phyloP scores from a whole-genome alignment of 805 yeast species.

The Spathaspora boniae region DNA sequence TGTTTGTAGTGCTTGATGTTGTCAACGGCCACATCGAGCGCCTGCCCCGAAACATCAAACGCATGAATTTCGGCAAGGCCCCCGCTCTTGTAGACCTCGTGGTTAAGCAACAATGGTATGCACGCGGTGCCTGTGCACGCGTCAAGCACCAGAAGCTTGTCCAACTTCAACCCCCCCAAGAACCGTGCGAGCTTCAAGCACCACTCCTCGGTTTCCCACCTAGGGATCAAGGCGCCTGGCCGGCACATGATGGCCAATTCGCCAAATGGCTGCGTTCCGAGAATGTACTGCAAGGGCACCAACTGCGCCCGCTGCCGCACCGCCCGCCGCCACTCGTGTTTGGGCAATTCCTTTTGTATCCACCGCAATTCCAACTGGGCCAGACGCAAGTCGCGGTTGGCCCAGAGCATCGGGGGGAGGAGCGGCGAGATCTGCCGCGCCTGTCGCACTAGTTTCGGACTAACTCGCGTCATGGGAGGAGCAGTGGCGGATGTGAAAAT shows the following conservation, averaged over 20 bases:
- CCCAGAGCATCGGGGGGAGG: slow-evolving; percentile 32
- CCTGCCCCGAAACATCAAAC: slow-evolving; percentile 54
- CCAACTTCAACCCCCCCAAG: neutral
- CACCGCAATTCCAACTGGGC: slow-evolving; percentile 62
- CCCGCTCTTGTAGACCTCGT: slow-evolving; percentile 11
- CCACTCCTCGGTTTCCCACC: slow-evolving; percentile 98
- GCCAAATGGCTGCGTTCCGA: slow-evolving; percentile 88
- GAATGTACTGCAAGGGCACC: slow-evolving; percentile 79
- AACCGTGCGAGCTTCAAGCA: slow-evolving; percentile 35
- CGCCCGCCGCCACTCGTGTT: slow-evolving; percentile 47
- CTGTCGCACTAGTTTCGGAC: slow-evolving; percentile 22
- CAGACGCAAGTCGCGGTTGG: slow-evolving; percentile 25
- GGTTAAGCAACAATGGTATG: slow-evolving; percentile 53
- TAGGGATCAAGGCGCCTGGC: slow-evolving; percentile 74
- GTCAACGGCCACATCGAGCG: slow-evolving; percentile 47
- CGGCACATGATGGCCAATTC: slow-evolving; percentile 54
- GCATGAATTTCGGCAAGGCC: slow-evolving; percentile 29
- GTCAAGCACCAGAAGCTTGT: slow-evolving; percentile 45
- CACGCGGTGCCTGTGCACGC: slow-evolving; percentile 91
- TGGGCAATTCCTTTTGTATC: slow-evolving; percentile 58
- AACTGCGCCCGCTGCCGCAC: slow-evolving; percentile 47
- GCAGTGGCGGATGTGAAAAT: no score
- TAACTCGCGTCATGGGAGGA: slow-evolving; percentile 29
- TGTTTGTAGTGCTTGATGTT: slow-evolving; percentile 29
- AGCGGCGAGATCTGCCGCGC: slow-evolving; percentile 24